phyloP scores from a whole-genome alignment of 331 rosid species.

The Ulmus americana region DNA sequence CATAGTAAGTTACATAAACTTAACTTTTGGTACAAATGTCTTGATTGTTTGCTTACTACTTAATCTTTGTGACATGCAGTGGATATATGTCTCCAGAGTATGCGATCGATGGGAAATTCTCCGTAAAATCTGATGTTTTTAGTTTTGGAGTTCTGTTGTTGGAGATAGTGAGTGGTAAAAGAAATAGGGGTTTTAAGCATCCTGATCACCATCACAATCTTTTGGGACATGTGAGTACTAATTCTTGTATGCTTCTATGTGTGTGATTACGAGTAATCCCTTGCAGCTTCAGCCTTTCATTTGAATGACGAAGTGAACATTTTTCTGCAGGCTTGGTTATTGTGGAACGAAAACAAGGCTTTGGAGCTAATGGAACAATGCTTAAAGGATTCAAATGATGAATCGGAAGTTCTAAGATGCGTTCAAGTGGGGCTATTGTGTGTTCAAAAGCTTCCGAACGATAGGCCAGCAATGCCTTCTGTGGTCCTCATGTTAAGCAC shows the following conservation, averaged over 20 bases:
- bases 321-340: slow-evolving; percentile 7
- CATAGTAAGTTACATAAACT: slow-evolving; percentile 27
- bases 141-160: slow-evolving; percentile 18
- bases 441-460: slow-evolving; percentile 10
- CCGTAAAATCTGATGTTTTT: no score
- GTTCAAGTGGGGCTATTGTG: background rate
- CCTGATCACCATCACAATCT: slow-evolving; percentile 33
- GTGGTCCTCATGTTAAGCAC: slow-evolving; percentile 20
- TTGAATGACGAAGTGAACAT: no score
- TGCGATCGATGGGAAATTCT: no score
- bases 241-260: no score
- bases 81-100: no score
- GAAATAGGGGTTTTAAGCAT: slow-evolving; percentile 30
- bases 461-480: slow-evolving; percentile 22
- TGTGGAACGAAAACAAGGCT: slow-evolving; percentile 10
- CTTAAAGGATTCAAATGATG: background rate
- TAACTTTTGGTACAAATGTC: no score
- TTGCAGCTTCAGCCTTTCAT: no score
- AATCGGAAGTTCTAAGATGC: no score
- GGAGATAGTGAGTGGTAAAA: slow-evolving; percentile 36
- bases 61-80: slow-evolving; percentile 21
- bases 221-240: slow-evolving; percentile 36
- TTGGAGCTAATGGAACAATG: slow-evolving; percentile 6
- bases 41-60: background rate
- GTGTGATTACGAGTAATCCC: no score